These are phyloP conservation scores for Aspergillus uvarum DNA, from an alignment of 2,329 filamentous ascomycete genomes.

Conservation along the genomic window DNA sequence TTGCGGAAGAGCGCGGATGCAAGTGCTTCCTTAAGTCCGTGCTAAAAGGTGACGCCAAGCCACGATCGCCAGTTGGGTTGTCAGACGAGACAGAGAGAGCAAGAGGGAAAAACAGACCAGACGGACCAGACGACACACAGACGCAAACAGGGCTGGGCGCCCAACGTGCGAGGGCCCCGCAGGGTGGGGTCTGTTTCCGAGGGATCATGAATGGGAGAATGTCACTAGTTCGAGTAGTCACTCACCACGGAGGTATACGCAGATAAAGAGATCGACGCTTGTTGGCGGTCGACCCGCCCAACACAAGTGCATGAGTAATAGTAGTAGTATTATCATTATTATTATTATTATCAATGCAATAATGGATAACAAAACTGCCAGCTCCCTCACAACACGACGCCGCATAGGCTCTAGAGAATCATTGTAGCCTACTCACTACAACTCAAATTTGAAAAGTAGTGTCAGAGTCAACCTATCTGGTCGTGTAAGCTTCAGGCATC, in stretches of 20 bases:
- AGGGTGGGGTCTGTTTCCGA: constrained; percentile 13
- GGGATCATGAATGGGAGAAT: neutral
- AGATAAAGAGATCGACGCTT: constrained; percentile 13
- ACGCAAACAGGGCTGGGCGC: constrained; percentile 5
- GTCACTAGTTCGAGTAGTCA: neutral
- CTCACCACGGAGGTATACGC: constrained; percentile 1
- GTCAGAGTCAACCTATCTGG: neutral
- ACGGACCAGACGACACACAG: constrained; percentile 4
- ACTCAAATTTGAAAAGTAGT: neutral
- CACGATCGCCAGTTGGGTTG: constrained; percentile 18
- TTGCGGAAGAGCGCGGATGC: constrained; percentile 20
- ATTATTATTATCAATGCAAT: neutral
- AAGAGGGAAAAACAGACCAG: neutral
- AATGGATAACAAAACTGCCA: neutral
- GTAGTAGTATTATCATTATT: too few relatives aligned
- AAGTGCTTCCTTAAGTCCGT: constrained; percentile 10
- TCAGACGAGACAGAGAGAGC: constrained; percentile 14
- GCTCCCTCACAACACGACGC: neutral
- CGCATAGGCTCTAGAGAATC: neutral
- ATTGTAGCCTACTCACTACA: neutral
- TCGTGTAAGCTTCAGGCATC: too few relatives aligned
- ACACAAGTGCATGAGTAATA: too few relatives aligned
- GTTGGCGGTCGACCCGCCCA: neutral
- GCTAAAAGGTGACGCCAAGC: constrained; percentile 5
- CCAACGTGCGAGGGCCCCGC: constrained; percentile 15